Evolutionary conservation across 2,329 filamentous ascomycete species (phyloP).

Genomic region (Incumbomyces lentus): DNA sequence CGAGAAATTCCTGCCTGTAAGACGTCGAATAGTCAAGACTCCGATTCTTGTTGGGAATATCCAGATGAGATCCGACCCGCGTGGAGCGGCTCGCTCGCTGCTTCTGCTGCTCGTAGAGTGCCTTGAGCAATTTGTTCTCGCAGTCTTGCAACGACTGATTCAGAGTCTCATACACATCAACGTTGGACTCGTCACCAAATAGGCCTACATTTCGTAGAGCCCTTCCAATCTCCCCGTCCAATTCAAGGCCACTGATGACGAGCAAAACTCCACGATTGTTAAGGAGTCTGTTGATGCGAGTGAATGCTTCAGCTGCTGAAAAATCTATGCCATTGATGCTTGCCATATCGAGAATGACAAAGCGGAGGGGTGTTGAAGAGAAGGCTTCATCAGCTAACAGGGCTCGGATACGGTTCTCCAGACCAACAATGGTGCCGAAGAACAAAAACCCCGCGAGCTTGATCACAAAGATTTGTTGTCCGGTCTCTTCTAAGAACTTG

Average conservation of each 20-base stretch:
- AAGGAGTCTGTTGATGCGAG: constrained; percentile 77
- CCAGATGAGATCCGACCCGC: constrained; percentile 13
- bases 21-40: constrained; percentile 17
- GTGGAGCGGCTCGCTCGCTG: constrained; percentile 20
- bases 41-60: constrained; percentile 14
- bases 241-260: constrained; percentile 70
- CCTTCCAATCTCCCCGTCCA: constrained; percentile 63
- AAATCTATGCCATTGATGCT: constrained; percentile 92
- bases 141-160: constrained; percentile 90
- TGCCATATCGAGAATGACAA: constrained; percentile 76
- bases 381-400: constrained; percentile 79
- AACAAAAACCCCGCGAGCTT: constrained; percentile 95
- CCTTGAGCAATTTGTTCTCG: constrained; percentile 84
- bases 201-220: constrained; percentile 77
- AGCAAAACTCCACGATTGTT: constrained; percentile 67
- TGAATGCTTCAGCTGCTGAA: constrained; percentile 90
- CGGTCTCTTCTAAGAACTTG: constrained; percentile 73
- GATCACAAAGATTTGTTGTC: constrained; percentile 77
- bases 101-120: constrained; percentile 62
- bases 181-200: constrained; percentile 60
- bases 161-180: constrained; percentile 74
- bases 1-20: constrained; percentile 39
- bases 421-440: constrained; percentile 93
- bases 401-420: constrained; percentile 75
- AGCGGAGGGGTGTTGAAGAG: constrained; percentile 67